phyloP scores from a whole-genome alignment of 768 basidiomycete genomes.

The Mycena chlorophos region DNA sequence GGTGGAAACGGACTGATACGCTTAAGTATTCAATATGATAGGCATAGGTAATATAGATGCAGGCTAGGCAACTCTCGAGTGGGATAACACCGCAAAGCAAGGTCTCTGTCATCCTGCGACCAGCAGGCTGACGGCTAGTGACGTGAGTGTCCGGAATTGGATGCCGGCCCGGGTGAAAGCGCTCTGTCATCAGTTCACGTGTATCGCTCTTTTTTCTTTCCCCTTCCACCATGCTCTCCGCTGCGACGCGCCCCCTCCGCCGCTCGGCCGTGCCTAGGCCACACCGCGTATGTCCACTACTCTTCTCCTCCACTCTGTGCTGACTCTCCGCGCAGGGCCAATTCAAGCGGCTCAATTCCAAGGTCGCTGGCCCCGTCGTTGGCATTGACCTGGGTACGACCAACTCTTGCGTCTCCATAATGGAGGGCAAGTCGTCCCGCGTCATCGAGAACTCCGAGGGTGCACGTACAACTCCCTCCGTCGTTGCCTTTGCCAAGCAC shows the following conservation, averaged over 20 bases:
- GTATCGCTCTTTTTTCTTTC: slow-evolving; percentile 49
- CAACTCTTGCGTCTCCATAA: slow-evolving; percentile 88
- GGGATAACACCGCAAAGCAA: too few relatives aligned
- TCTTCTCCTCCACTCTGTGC: not conserved
- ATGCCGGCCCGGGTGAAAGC: too few relatives aligned
- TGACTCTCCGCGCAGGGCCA: slow-evolving; percentile 26
- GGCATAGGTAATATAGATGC: too few relatives aligned
- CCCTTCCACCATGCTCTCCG: slow-evolving; percentile 68
- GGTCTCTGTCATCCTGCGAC: too few relatives aligned
- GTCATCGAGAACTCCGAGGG: slow-evolving; percentile 99
- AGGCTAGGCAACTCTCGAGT: too few relatives aligned
- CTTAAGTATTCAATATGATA: too few relatives aligned
- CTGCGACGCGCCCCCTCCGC: slow-evolving; percentile 60
- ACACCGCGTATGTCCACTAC: slow-evolving; percentile 53
- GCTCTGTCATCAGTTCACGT: slow-evolving; percentile 17
- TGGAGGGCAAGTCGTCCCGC: slow-evolving; percentile 93
- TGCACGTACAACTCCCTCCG: slow-evolving; percentile 95
- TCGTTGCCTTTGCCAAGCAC: slow-evolving; percentile 98
- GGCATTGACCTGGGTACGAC: slow-evolving; percentile 97
- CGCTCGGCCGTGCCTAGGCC: slow-evolving; percentile 58
- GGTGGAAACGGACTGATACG: too few relatives aligned
- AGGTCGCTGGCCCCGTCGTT: slow-evolving; percentile 71
- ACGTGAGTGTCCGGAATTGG: too few relatives aligned
- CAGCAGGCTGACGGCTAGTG: too few relatives aligned
- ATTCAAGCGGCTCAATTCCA: not conserved